Evolutionary conservation across 1,139 yeast genomes (phyloP).

Genomic region (Yamadazyma triangularis): DNA sequence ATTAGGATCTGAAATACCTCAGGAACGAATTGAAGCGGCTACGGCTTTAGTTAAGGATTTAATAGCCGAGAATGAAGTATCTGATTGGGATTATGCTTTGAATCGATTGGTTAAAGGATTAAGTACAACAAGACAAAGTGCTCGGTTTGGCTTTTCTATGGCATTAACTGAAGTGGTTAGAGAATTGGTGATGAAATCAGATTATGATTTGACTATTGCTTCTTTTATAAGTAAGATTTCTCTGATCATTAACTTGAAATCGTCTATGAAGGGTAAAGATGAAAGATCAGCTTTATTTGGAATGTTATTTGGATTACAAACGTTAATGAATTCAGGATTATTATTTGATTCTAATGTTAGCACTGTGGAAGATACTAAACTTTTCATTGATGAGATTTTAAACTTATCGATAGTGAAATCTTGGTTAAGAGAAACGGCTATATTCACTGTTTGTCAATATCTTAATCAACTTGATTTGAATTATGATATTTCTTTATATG

Average conservation of each 20-base stretch:
- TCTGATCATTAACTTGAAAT: constrained; percentile 37
- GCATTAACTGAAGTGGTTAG: constrained; percentile 76
- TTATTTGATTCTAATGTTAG: constrained; percentile 27
- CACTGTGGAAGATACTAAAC: constrained; percentile 23
- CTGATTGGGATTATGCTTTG: constrained; percentile 81
- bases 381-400: constrained; percentile 46
- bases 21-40: constrained; percentile 73
- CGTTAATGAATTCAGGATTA: constrained; percentile 56
- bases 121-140: constrained; percentile 76
- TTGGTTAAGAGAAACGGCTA: constrained; percentile 84
- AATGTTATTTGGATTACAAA: constrained; percentile 77
- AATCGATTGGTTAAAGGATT: constrained; percentile 77
- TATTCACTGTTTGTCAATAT: constrained; percentile 64
- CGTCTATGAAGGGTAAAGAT: constrained; percentile 72
- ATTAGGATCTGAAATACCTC: constrained; percentile 71
- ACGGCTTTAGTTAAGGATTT: constrained; percentile 60
- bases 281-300: constrained; percentile 82
- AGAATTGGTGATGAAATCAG: constrained; percentile 28
- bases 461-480: constrained; percentile 14
- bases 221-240: constrained; percentile 43
- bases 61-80: constrained; percentile 33
- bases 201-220: constrained; percentile 25
- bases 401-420: constrained; percentile 61
- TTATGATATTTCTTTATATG: constrained; percentile 21
- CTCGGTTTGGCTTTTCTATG: constrained; percentile 84